Base-by-base conservation (phyloP, 2,329 filamentous ascomycete species). In the Tolypocladium paradoxum region DNA sequence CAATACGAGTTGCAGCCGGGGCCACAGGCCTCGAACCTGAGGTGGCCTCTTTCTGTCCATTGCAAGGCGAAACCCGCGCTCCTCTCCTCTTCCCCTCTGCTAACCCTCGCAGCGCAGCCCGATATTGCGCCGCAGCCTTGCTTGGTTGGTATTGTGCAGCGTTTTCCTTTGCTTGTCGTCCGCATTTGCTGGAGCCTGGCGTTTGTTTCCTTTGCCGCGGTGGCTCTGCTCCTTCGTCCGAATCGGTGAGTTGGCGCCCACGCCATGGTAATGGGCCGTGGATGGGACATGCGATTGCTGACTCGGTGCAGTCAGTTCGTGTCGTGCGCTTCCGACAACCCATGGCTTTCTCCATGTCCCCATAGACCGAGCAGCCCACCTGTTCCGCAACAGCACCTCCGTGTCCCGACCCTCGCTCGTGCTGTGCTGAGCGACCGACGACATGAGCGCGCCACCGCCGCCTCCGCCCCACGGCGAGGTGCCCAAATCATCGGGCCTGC, bases 381-480 rank as follows among this genome's bases (percentile, higher is more conserved):
- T 29, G 12, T 29, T 43, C 20, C 3, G 0, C 18, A 14, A 45
- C 27, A 8, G 34, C 31, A 29, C 29, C 29, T 37, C 50, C 46
- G 9, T 31, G 46, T 24, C 48, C 37, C 50, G 24, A 52, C 53
- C 53, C 55, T 43, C 59, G 11, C 33, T 37, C 47, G 11, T 60
- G 51, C 56, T 40, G 59, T 50, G 45, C 57, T 62, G 58, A 61
- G 46, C 55, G 57, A 57, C 50, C 57, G 62, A 31, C 43, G 43
- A 53, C 52, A 78, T 77, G 73, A 77, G 71, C 68, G 73, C 81
- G 61, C 86, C 86, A 57, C 90, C 90, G 58, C 90, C 89, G 60
- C 88, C 88, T 60, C 90, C 90, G 65, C 90, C 89, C 58, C 90
- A 96, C 73, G 90, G 90, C 70, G 78, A 83, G 65, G 85, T 83